A percentile compares a stretch with the other conserved stretches of the same genome.
These are phyloP conservation scores for Cladophialophora carrionii DNA, from an alignment of 2,329 filamentous ascomycete genomes.

Conservation along the genomic window DNA sequence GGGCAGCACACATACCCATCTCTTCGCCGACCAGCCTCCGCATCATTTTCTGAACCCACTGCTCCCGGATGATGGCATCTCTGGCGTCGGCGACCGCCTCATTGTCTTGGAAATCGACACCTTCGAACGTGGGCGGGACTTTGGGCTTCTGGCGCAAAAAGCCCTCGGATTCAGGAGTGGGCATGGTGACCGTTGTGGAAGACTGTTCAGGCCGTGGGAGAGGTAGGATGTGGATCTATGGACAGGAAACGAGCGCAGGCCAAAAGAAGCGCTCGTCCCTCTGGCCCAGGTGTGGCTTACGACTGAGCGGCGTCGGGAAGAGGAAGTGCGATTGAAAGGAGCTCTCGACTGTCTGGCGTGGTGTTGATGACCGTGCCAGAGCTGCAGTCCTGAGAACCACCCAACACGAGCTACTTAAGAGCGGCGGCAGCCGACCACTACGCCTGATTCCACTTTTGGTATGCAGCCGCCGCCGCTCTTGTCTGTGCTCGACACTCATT, in stretches of 20 bases:
- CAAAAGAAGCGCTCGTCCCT: constrained; percentile 2
- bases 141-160: constrained; percentile 69
- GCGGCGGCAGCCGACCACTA: background rate
- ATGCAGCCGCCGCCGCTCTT: background rate
- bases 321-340: background rate
- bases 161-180: constrained; percentile 65
- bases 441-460: background rate
- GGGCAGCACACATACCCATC: constrained; percentile 60
- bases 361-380: background rate
- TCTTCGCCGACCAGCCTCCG: constrained; percentile 66
- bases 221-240: background rate
- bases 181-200: constrained; percentile 53
- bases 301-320: background rate
- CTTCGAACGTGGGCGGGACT: constrained; percentile 67
- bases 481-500: background rate
- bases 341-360: background rate
- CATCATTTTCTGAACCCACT: constrained; percentile 73
- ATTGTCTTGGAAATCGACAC: constrained; percentile 69
- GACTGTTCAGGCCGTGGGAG: constrained; percentile 3
- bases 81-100: constrained; percentile 65
- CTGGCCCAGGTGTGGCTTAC: background rate
- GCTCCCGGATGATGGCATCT: constrained; percentile 67
- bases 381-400: background rate
- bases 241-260: background rate
- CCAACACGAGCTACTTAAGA: background rate